Conservation (phyloP, 1,284 basidiomycete genomes). For the Ustilago sp. region DNA sequence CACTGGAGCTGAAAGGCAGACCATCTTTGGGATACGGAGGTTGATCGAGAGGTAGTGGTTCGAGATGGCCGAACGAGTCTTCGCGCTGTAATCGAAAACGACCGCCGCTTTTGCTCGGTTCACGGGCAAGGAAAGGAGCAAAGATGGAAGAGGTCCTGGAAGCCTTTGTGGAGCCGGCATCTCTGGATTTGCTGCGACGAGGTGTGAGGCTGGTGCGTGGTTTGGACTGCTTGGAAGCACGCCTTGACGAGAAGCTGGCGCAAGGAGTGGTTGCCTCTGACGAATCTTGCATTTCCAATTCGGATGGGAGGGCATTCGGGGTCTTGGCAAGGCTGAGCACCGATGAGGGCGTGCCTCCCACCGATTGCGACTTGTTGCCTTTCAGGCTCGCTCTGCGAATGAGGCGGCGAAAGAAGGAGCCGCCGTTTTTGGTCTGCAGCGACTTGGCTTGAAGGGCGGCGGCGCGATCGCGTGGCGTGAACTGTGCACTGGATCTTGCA, state of each 20-base stretch:
- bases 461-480: constrained; percentile 20
- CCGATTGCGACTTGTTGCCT: constrained; percentile 45
- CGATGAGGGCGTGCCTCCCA: constrained; percentile 10
- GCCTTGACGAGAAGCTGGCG: constrained; percentile 19
- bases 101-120: constrained; percentile 19
- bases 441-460: constrained; percentile 14
- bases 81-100: constrained; percentile 11
- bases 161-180: constrained; percentile 13
- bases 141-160: constrained; percentile 36
- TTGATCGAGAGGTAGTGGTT: constrained; percentile 26
- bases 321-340: constrained; percentile 15
- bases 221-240: constrained; percentile 16
- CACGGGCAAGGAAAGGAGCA: constrained; percentile 44
- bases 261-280: constrained; percentile 18
- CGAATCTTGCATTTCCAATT: constrained; percentile 21
- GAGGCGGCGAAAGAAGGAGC: constrained; percentile 39
- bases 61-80: constrained; percentile 41
- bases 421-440: constrained; percentile 16
- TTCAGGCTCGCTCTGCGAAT: constrained; percentile 47
- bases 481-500: constrained; percentile 36
- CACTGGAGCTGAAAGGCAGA: constrained; percentile 31
- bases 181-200: constrained; percentile 39
- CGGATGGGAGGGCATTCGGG: constrained; percentile 20
- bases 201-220: constrained; percentile 20
- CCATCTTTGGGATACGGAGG: constrained; percentile 22